phyloP scores from a whole-genome alignment of 2,329 filamentous ascomycete genomes.

The Alternaria sp. region DNA sequence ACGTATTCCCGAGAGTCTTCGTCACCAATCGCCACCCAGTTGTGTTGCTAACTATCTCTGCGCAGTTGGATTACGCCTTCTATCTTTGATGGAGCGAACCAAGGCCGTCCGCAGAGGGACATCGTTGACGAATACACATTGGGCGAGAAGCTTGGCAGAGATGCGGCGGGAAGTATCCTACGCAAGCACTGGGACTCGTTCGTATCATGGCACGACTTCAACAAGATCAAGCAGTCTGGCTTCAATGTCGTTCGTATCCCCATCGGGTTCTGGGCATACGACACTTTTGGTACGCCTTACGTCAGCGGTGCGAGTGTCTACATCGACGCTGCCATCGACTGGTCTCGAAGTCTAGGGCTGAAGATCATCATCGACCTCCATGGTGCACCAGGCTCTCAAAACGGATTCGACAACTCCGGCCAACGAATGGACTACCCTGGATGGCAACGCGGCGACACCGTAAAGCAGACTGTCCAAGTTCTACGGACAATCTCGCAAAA shows the following conservation, averaged over 20 bases:
- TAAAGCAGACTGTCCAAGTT: conserved; percentile 60
- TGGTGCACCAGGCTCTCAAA: conserved; percentile 63
- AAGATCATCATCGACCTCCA: conserved; percentile 67
- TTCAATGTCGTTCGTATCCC: conserved; percentile 67
- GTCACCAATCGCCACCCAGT: no score
- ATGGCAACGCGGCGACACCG: conserved; percentile 57
- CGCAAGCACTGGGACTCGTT: conserved; percentile 60
- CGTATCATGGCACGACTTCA: conserved; percentile 59
- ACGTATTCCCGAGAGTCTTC: conserved; percentile 13
- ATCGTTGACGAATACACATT: conserved; percentile 60
- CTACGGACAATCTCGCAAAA: conserved; percentile 64
- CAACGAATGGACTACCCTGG: conserved; percentile 52
- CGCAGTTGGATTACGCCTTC: conserved; percentile 63
- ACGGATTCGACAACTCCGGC: conserved; percentile 69
- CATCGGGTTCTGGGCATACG: conserved; percentile 66
- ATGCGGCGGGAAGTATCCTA: conserved; percentile 53
- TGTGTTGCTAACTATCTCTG: neutral
- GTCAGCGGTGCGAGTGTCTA: conserved; percentile 59
- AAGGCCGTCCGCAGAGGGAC: conserved; percentile 30
- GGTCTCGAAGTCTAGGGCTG: conserved; percentile 59
- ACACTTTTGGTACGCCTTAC: conserved; percentile 58
- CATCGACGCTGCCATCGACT: conserved; percentile 63
- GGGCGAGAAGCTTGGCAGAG: conserved; percentile 55
- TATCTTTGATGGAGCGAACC: conserved; percentile 52
- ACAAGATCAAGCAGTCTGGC: conserved; percentile 62